Evolutionary conservation across 164 flowering plant genomes (phyloP), one percentile per base, ranked within the genome.

Genomic region (Aristolochia fimbriata): DNA sequence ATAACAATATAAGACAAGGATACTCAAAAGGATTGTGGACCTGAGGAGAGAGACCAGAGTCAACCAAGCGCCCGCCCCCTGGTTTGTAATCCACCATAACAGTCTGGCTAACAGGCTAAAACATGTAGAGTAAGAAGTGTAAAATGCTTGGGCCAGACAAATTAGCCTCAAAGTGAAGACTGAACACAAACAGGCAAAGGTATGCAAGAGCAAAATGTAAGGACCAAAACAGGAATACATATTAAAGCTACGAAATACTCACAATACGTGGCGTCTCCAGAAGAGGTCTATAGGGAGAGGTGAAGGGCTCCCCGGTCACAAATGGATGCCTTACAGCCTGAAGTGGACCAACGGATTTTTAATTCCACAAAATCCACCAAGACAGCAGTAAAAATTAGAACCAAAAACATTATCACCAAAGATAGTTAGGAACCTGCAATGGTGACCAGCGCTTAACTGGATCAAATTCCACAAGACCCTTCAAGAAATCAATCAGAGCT

Each of bases 381-480:
- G 12, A 37, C 43, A 37, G 16, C 16, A 11, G 45, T 20, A 25
- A 51, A 10, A 55, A 33, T 10, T 30, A 25, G 51, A 17, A 21
- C 16, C 23, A 47, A 57, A 8, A 48, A 10, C 6, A 24, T 49
- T 24, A 19, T n/a, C 5, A 45, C 12, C 17, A 46, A 33, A 21
- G 47, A 9, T 23, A 56, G 55, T 53, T 25, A 68, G 60, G 12
- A 57, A 94, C 99, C 97, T 94, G 99, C 69, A 82, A 75, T 60
- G 99, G 99, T 19, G 99, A 91, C 99, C 99, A 94, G 27, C 99
- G 83, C 69, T 91, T 94, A 20, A 84, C 84, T 67, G 99, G 99
- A 78, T 94, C 99, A 77, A 94, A 91, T 76, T 88, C 96, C 48
- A 94, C 84, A 55, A 91, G 91, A 51, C 99, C 99, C 68, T 79